Conservation (phyloP, 305 asterid species). For the Rubia tinctorum region DNA sequence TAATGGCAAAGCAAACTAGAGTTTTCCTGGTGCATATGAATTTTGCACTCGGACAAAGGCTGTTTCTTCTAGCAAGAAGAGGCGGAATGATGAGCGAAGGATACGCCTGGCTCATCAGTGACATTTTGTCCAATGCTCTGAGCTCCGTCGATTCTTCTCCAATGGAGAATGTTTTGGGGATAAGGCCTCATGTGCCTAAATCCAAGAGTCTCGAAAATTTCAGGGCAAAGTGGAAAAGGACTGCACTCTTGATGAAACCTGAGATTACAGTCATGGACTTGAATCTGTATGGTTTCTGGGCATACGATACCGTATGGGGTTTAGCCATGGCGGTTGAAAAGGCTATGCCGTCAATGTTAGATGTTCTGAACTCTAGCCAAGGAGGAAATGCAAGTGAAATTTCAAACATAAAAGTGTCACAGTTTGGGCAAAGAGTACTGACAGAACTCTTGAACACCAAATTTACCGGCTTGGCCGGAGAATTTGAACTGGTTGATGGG, state of each 20-base stretch:
- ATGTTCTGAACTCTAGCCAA: not conserved
- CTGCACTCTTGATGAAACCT: constrained; percentile 5
- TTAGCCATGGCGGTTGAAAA: constrained; percentile 42
- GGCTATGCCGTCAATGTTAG: not conserved
- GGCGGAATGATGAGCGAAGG: constrained; percentile 41
- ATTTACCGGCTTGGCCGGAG: constrained; percentile 39
- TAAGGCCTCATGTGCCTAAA: constrained; percentile 30
- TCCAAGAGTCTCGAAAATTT: constrained; percentile 29
- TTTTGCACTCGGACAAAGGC: constrained; percentile 27
- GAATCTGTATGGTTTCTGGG: constrained; percentile 49
- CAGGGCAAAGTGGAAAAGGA: constrained; percentile 31
- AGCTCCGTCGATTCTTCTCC: constrained; percentile 18
- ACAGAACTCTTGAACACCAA: constrained; percentile 23
- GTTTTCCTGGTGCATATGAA: constrained; percentile 47
- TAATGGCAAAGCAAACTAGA: constrained; percentile 22
- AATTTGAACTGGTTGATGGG: constrained; percentile 34
- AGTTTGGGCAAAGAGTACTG: constrained; percentile 33
- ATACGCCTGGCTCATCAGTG: constrained; percentile 49
- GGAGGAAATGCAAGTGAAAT: not conserved
- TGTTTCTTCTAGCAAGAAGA: constrained; percentile 30
- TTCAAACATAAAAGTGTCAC: constrained; percentile 19
- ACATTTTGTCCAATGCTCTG: constrained; percentile 31
- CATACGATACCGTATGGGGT: constrained; percentile 43
- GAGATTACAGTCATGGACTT: constrained; percentile 15
- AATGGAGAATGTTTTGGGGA: constrained; percentile 51